Evolutionary conservation across 1,284 basidiomycete genomes (phyloP), one percentile per base, ranked within the genome.

Genomic region (Pascua sp.): DNA sequence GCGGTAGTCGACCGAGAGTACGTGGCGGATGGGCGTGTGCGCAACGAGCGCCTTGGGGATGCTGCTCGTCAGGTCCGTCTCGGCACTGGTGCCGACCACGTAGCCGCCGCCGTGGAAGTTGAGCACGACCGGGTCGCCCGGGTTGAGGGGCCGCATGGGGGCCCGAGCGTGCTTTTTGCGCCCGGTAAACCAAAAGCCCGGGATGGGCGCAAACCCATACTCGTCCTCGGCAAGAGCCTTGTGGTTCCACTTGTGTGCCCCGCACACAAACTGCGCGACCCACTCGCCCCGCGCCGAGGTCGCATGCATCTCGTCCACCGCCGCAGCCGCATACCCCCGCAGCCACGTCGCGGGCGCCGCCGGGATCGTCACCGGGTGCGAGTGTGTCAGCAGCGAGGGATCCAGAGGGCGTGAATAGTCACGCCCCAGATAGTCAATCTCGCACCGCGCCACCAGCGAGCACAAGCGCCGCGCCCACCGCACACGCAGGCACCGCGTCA

Each of bases 81-180:
- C 71, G 13, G 69, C 72, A 1, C 72, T 72, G 3, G 73, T 71
- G 10, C 73, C 73, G 51, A 63, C 67, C 10, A 75, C 56, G 53
- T 75, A 73, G 1, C 73, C 73, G 8, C 73, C 73, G 17, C 73
- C 73, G 53, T 75, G 73, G 46, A 75, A 72, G 42, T 66, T 57
- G 18, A 75, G 64, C 45, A 70, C 56, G 18, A 73, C 67, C 7
- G 73, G 67, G n/a, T 71, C 64, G 11, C 70, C 70, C 4, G 57
- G 56, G 9, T 56, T 49, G 12, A 67, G 62, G 3, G 62, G 53
- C 0, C 40, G 45, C 1, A 56, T 56, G 18, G 17, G 60, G 54
- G 56, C 24, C 5, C 54, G 43, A 2, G 69, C 60, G 9, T 16
- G 32, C 5, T 17, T 46, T 53, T 75, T 75, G 45, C 57, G 56